phyloP scores from a whole-genome alignment of 2,329 filamentous ascomycete species.

The Penicillium sp. region DNA sequence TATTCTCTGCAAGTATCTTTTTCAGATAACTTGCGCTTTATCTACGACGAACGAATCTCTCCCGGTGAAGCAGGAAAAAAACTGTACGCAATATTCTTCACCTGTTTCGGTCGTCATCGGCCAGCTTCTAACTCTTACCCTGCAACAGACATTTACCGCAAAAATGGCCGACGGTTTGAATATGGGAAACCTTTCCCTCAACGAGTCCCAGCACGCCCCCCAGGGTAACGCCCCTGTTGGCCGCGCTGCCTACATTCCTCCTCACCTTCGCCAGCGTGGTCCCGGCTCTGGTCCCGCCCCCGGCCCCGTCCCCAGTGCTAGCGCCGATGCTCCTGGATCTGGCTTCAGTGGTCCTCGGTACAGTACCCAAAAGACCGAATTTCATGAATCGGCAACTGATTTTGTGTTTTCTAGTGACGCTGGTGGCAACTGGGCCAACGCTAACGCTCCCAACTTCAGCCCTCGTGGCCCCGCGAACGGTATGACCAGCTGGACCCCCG shows the following conservation, averaged over 20 bases:
- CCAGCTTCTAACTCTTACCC: constrained; percentile 13
- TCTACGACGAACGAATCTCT: constrained; percentile 7
- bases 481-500: constrained; percentile 39
- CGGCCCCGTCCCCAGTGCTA: constrained; percentile 1
- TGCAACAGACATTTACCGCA: constrained; percentile 20
- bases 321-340: constrained; percentile 38
- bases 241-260: constrained; percentile 64
- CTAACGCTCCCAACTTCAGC: constrained; percentile 59
- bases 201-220: constrained; percentile 61
- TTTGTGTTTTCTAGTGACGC: constrained; percentile 24
- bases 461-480: constrained; percentile 42
- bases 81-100: constrained; percentile 13
- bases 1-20: constrained; percentile 11
- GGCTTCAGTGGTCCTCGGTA: constrained; percentile 39
- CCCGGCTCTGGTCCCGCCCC: constrained; percentile 25
- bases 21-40: constrained; percentile 11
- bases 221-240: constrained; percentile 48
- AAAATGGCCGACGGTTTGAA: constrained; percentile 43
- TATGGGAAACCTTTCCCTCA: constrained; percentile 48
- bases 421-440: constrained; percentile 54
- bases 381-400: constrained; percentile 14
- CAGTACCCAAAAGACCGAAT: constrained; percentile 14
- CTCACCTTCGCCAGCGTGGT: constrained; percentile 55
- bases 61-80: constrained; percentile 15
- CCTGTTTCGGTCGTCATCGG: neutral